phyloP scores from a whole-genome alignment of 441 rosid species.

The Eutrema salsugineum region DNA sequence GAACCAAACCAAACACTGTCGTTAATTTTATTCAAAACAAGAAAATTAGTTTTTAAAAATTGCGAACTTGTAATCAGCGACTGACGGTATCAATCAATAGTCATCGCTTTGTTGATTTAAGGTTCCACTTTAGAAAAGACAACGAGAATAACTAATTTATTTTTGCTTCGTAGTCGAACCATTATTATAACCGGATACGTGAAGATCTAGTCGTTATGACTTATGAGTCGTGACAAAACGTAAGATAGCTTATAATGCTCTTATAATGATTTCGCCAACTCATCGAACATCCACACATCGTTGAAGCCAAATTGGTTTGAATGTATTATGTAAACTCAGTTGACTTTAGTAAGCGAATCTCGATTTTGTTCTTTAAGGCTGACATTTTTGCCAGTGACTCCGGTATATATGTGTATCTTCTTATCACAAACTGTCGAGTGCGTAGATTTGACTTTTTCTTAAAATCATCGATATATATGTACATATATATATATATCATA shows the following conservation, averaged over 20 bases:
- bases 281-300: constrained; percentile 9
- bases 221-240: constrained; percentile 9
- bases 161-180: neutral
- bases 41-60: neutral
- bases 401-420: neutral
- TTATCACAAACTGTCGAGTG: constrained; percentile 1
- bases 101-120: neutral
- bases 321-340: constrained; percentile 3
- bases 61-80: neutral
- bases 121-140: neutral
- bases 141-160: neutral
- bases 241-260: neutral
- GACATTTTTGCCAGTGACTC: neutral
- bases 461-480: neutral
- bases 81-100: neutral
- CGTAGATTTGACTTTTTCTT: constrained; percentile 25
- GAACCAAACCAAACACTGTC: neutral
- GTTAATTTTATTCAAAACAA: neutral
- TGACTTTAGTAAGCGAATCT: constrained; percentile 24
- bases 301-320: constrained; percentile 9
- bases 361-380: neutral
- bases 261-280: constrained; percentile 23
- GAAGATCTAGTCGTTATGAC: neutral
- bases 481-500: constrained; percentile 7
- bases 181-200: neutral